phyloP scores from a whole-genome alignment of 1,284 basidiomycete genomes.

The Quambalaria eucalypti region DNA sequence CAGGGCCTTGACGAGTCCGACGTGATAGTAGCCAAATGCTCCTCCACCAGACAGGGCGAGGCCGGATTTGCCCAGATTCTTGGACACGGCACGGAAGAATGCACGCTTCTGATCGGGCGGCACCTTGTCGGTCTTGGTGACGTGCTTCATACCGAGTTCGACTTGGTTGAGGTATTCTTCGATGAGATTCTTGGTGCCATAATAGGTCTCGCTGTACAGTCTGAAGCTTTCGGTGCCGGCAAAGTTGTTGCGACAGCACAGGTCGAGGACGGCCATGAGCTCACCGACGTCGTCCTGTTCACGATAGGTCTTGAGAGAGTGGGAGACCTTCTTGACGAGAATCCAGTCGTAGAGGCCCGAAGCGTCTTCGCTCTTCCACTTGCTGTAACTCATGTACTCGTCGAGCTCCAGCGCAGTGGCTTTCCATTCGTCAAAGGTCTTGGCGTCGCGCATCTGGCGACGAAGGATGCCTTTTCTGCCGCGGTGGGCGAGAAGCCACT shows the following conservation, averaged over 20 bases:
- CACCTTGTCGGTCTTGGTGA: constrained; percentile 49
- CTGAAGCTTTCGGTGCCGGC: constrained; percentile 84
- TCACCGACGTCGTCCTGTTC: constrained; percentile 62
- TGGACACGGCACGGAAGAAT: constrained; percentile 82
- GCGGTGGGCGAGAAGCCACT: constrained; percentile 56
- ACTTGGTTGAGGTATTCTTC: constrained; percentile 26
- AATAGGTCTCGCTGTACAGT: constrained; percentile 73
- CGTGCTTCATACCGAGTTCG: constrained; percentile 5
- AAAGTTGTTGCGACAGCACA: constrained; percentile 86
- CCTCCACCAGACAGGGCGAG: constrained; percentile 89
- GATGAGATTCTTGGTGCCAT: constrained; percentile 37
- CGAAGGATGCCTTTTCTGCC: constrained; percentile 72
- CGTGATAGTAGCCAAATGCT: constrained; percentile 78
- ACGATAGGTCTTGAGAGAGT: constrained; percentile 59
- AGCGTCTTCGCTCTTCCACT: constrained; percentile 37
- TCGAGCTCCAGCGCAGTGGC: constrained; percentile 70
- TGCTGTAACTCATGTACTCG: constrained; percentile 46
- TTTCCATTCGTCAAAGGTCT: constrained; percentile 71
- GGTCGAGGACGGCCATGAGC: constrained; percentile 78
- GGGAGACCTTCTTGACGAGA: constrained; percentile 39
- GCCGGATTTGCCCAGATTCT: constrained; percentile 79
- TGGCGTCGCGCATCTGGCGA: constrained; percentile 64
- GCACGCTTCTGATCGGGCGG: constrained; percentile 77
- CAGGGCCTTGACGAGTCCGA: constrained; percentile 84
- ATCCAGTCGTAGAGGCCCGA: constrained; percentile 45